A percentile compares a stretch with the other conserved stretches of the same genome.
phyloP scores from a whole-genome alignment of 257 asterid genomes.

The Rhazya stricta region DNA sequence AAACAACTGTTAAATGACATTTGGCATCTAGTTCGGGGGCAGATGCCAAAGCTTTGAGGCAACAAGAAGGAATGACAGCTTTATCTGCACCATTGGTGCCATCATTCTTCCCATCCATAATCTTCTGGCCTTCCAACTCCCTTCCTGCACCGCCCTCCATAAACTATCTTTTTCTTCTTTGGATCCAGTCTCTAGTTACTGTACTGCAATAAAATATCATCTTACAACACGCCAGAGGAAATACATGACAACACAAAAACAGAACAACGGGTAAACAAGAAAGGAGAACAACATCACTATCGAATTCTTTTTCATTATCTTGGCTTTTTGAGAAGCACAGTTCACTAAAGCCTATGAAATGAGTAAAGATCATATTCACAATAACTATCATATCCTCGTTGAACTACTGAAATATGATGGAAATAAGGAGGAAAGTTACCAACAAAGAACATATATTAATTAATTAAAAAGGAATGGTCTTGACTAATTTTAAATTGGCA shows the following conservation, averaged over 20 bases:
- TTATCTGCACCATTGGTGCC: constrained; percentile 37
- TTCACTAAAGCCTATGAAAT: neutral
- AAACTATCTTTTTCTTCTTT: constrained; percentile 57
- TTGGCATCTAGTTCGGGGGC: constrained; percentile 65
- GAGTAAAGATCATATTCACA: neutral
- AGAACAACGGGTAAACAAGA: neutral
- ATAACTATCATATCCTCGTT: neutral
- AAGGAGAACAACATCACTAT: neutral
- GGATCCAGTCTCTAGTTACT: constrained; percentile 81
- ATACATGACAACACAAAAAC: neutral
- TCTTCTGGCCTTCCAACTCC: constrained; percentile 81
- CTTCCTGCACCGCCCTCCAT: constrained; percentile 76
- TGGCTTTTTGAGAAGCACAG: neutral
- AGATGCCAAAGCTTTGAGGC: constrained; percentile 73
- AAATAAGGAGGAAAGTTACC: neutral
- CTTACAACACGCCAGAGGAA: neutral
- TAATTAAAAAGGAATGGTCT: neutral
- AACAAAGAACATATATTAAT: neutral
- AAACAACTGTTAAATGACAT: constrained; percentile 76
- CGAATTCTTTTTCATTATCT: neutral
- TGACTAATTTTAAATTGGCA: neutral
- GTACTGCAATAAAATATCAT: constrained; percentile 14
- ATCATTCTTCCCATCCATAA: constrained; percentile 85
- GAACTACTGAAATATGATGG: neutral
- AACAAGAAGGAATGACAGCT: constrained; percentile 70